Percentiles rank a stretch among this genome's conserved stretches.
Evolutionary conservation across 202 grass and related monocot species (phyloP).

Genomic region (Schoenoplectus triqueter): DNA sequence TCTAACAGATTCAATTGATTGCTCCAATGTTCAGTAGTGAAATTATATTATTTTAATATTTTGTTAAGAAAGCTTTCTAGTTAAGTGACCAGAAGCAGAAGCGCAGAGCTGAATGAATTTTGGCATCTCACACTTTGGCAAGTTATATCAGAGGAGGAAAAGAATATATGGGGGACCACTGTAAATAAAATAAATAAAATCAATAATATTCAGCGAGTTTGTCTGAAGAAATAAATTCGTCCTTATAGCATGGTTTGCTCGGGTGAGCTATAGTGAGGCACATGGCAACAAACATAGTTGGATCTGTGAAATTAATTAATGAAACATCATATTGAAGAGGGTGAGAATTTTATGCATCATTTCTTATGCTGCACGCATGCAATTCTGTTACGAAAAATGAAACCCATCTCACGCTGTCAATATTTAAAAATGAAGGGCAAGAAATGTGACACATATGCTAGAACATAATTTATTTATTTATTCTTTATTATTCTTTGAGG

Average conservation of each 20-base stretch:
- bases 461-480: not conserved
- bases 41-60: too few relatives aligned
- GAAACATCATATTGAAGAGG: not conserved
- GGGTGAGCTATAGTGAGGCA: not conserved
- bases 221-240: constrained; percentile 14
- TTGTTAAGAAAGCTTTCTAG: not conserved
- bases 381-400: constrained; percentile 23
- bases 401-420: constrained; percentile 11
- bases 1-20: too few relatives aligned
- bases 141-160: not conserved
- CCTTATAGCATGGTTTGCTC: not conserved
- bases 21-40: too few relatives aligned
- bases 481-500: not conserved
- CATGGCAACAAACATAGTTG: not conserved
- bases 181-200: not conserved
- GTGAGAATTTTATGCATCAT: constrained; percentile 28
- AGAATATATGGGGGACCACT: not conserved
- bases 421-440: not conserved
- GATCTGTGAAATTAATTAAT: not conserved
- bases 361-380: constrained; percentile 26
- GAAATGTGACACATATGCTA: constrained; percentile 19
- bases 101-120: too few relatives aligned
- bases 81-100: too few relatives aligned
- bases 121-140: too few relatives aligned
- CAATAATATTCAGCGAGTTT: not conserved